Conservation (phyloP, 495 filamentous ascomycete species). For the Thozetella sp. region DNA sequence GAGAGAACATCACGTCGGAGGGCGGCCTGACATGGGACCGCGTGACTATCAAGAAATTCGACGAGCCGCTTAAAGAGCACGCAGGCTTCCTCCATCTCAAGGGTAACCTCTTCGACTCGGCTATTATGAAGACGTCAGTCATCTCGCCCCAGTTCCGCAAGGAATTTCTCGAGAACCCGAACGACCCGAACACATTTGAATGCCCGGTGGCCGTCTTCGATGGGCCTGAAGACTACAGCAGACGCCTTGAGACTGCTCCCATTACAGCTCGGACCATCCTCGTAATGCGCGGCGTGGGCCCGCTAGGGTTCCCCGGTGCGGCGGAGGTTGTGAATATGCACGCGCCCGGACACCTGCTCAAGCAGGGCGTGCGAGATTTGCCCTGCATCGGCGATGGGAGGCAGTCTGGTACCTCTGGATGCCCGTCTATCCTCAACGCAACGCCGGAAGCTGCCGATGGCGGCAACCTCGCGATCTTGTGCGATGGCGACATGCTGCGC, state of each 20-base stretch:
- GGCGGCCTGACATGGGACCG: background rate
- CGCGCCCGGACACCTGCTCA: conserved; percentile 46
- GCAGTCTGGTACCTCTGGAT: conserved; percentile 57
- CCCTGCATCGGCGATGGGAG: conserved; percentile 59
- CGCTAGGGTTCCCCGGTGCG: conserved; percentile 55
- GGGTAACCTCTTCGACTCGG: conserved; percentile 54
- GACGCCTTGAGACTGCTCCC: conserved; percentile 44
- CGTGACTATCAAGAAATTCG: conserved; percentile 39
- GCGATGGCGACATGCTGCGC: conserved; percentile 55
- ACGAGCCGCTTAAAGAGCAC: conserved; percentile 45
- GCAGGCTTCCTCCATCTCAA: conserved; percentile 54
- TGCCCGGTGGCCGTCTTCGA: conserved; percentile 53
- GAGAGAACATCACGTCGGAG: background rate
- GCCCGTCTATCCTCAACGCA: conserved; percentile 56
- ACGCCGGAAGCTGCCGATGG: conserved; percentile 64
- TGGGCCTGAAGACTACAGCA: conserved; percentile 54
- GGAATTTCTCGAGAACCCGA: conserved; percentile 47
- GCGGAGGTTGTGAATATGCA: conserved; percentile 63
- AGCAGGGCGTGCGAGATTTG: conserved; percentile 48
- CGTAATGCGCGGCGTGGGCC: conserved; percentile 56
- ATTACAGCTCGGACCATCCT: conserved; percentile 52
- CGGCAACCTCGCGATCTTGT: conserved; percentile 55
- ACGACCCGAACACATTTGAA: conserved; percentile 55
- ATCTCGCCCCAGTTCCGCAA: conserved; percentile 50
- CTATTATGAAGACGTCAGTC: conserved; percentile 61